phyloP scores from a whole-genome alignment of 139 green algal species.

The Chlorella sp. region DNA sequence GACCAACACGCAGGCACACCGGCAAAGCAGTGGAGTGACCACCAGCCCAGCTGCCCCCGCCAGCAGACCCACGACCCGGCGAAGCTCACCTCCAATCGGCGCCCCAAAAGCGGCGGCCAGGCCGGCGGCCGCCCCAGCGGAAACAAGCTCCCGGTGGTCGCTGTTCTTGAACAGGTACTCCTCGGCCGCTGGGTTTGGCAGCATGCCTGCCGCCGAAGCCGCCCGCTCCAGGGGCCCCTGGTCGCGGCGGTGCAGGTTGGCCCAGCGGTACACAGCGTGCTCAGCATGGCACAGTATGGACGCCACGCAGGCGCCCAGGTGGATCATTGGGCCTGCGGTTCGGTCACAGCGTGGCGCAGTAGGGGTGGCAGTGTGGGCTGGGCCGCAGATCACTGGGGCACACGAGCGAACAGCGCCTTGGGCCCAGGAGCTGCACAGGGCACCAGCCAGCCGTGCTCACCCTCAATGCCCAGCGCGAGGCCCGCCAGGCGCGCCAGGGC shows the following conservation, averaged over 20 bases:
- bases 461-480: slow-evolving; percentile 40
- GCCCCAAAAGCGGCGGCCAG: slow-evolving; percentile 87
- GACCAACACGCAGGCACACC: too few relatives aligned
- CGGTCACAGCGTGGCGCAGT: slow-evolving; percentile 55
- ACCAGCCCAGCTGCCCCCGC: background rate
- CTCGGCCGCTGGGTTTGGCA: slow-evolving; percentile 4
- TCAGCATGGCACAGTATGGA: slow-evolving; percentile 54
- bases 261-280: slow-evolving; percentile 26
- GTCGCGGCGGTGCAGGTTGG: slow-evolving; percentile 17
- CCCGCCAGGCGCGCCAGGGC: slow-evolving; percentile 48
- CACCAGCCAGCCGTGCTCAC: background rate
- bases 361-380: too few relatives aligned
- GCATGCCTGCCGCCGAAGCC: background rate
- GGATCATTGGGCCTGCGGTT: slow-evolving; percentile 89
- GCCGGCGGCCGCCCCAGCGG: slow-evolving; percentile 81
- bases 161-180: slow-evolving; percentile 44
- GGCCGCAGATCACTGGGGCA: slow-evolving; percentile 38
- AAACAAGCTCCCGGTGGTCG: slow-evolving; percentile 88
- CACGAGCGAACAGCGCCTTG: slow-evolving; percentile 31
- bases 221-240: background rate
- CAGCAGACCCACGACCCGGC: background rate
- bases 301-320: slow-evolving; percentile 87
- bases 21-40: background rate
- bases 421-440: background rate
- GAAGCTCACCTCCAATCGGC: slow-evolving; percentile 74